Percentiles rank a stretch among this genome's conserved stretches.
These are phyloP conservation scores for Thalia dealbata DNA, from an alignment of 176 grass and related monocot genomes.

Conservation along the genomic window DNA sequence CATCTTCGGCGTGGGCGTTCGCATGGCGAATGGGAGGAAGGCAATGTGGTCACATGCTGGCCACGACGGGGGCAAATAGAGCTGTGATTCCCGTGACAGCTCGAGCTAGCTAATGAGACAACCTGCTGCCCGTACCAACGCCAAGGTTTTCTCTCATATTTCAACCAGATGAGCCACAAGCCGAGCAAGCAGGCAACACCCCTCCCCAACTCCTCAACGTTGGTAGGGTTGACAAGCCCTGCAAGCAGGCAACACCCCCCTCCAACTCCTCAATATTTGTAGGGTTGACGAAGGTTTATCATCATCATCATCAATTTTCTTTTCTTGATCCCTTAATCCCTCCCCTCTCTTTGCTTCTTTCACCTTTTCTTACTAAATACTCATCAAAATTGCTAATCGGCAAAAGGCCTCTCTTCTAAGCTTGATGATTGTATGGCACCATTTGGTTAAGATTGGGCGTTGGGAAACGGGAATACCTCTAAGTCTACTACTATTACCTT, in stretches of 20 bases:
- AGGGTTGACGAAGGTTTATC: too few species aligned
- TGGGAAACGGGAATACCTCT: too few species aligned
- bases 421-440: too few species aligned
- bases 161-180: not conserved
- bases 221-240: not conserved
- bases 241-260: too few species aligned
- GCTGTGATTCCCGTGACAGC: slow-evolving; percentile 12
- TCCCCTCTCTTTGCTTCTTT: not conserved
- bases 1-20: too few species aligned
- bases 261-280: too few species aligned
- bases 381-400: too few species aligned
- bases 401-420: too few species aligned
- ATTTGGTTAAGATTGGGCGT: too few species aligned
- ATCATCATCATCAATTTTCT: not conserved
- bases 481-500: too few species aligned
- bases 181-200: not conserved
- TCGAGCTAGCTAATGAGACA: not conserved
- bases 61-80: not conserved
- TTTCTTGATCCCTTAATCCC: not conserved
- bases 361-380: too few species aligned
- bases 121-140: not conserved
- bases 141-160: not conserved
- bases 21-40: not conserved
- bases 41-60: not conserved
- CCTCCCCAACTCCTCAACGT: not conserved